Base-by-base conservation (phyloP, 2,329 filamentous ascomycete genomes). In the Fusarium sacchari region DNA sequence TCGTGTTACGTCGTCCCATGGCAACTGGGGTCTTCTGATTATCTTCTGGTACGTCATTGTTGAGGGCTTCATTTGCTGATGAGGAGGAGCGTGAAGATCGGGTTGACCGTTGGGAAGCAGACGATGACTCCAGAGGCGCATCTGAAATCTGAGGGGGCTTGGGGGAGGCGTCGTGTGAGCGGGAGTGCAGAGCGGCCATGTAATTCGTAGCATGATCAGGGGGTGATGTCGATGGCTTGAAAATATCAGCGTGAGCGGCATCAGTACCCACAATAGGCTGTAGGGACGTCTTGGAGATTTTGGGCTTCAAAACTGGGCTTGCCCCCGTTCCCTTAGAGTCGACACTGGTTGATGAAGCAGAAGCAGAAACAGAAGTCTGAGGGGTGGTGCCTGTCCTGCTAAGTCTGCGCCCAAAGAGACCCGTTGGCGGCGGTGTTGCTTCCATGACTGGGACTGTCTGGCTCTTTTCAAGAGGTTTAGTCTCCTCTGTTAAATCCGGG, bases 201-300 rank as follows among this genome's bases (percentile, higher is more conserved):
- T 88, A 86, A 72, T 85, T 88, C 28, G 87, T 86, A 30, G 92
- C 92, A 78, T 90, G 86, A 42, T 90, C 88, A 5, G 88, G 87
- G 10, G 87, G 86, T 37, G 88, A 88, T 4, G 85, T 86, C 8
- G 86, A 88, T 20, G 87, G 85, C 68, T 88, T 89, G 73, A 89
- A 88, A 18, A 90, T 86, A 68, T 94, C 92, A 26, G 90, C 90
- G 70, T 92, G 91, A 2, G 89, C 87, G 39, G 88, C 86, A 76
- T 94, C 91, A 2, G 91, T 90, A 36, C 89, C 90, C 12, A 95
- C 88, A 26, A 91, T 84, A 4, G 93, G 91, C 61, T 89, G 87
- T 5, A 91, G 88, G 32, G 88, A 87, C 64, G 85, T 86, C 17
- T 79, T 82, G 11, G 81, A 68, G 18, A 82, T 81, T 44, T 77